Percentiles rank a stretch among this genome's conserved stretches.
Evolutionary conservation across 176 grass and related monocot genomes (phyloP).

Genomic region (Phoenix roebelenii): DNA sequence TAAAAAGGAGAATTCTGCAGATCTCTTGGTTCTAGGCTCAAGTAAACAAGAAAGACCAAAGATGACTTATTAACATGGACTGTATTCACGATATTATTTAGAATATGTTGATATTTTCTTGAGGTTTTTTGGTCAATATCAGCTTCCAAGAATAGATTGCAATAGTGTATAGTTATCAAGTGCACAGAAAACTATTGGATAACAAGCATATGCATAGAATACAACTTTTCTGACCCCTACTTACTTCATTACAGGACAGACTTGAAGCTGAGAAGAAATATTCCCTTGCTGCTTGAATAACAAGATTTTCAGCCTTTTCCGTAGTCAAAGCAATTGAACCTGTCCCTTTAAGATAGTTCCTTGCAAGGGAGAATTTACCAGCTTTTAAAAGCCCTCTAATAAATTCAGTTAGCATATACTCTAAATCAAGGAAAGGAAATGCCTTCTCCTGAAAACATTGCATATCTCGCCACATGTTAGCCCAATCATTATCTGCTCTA

Average conservation of each 20-base stretch:
- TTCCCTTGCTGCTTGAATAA: slow-evolving; percentile 84
- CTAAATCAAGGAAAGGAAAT: slow-evolving; percentile 94
- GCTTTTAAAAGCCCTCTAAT: slow-evolving; percentile 91
- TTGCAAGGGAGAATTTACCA: slow-evolving; percentile 93
- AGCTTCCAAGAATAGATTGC: too few species aligned
- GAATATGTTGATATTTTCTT: too few species aligned
- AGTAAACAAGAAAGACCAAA: too few species aligned
- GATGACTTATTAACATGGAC: too few species aligned
- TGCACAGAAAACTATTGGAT: too few species aligned
- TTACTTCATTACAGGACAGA: slow-evolving; percentile 78
- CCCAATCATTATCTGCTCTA: slow-evolving; percentile 91
- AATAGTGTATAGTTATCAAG: too few species aligned
- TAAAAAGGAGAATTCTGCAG: too few species aligned
- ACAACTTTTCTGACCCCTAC: slow-evolving; percentile 14
- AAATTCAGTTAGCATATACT: slow-evolving; percentile 87
- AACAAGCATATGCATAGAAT: too few species aligned
- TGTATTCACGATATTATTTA: too few species aligned
- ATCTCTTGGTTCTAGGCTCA: too few species aligned
- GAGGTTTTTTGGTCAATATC: too few species aligned
- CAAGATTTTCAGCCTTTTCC: slow-evolving; percentile 75
- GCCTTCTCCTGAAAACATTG: slow-evolving; percentile 91
- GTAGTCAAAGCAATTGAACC: slow-evolving; percentile 56
- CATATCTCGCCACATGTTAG: slow-evolving; percentile 82
- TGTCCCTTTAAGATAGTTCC: slow-evolving; percentile 93
- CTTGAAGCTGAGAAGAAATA: slow-evolving; percentile 99